These are phyloP conservation scores for Boletus reticuloceps DNA, from an alignment of 768 basidiomycete species.

Conservation along the genomic window DNA sequence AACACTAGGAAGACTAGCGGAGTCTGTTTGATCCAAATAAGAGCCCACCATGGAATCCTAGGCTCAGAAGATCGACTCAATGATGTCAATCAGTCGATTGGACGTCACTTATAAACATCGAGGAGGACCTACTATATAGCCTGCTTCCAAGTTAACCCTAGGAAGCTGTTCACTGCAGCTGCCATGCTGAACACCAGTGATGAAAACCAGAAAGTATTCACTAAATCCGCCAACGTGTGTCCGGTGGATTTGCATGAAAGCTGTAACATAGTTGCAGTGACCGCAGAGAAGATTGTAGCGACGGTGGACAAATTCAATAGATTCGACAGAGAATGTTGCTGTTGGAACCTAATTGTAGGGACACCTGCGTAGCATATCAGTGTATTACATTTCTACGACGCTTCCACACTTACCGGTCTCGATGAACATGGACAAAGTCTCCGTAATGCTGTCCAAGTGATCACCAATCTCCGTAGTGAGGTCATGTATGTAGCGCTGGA, in stretches of 20 bases:
- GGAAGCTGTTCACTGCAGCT: conserved; percentile 49
- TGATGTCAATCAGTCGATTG: too few species aligned
- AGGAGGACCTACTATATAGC: conserved; percentile 35
- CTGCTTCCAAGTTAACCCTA: conserved; percentile 53
- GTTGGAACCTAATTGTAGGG: conserved; percentile 51
- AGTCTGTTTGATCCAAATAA: conserved; percentile 82
- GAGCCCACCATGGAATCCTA: conserved; percentile 51
- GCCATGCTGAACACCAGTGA: conserved; percentile 45
- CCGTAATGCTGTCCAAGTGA: conserved; percentile 49
- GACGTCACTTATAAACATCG: too few species aligned
- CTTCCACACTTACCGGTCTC: conserved; percentile 42
- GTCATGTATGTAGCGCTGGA: conserved; percentile 52
- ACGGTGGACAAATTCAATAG: conserved; percentile 50
- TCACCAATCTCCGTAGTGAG: conserved; percentile 48
- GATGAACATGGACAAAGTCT: conserved; percentile 47
- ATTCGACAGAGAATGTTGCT: conserved; percentile 46
- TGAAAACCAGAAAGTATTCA: conserved; percentile 53
- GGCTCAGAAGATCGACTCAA: too few species aligned
- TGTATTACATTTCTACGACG: conserved; percentile 10
- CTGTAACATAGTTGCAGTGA: conserved; percentile 51
- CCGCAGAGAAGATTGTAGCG: conserved; percentile 52
- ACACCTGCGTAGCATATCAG: conserved; percentile 39
- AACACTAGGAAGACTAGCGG: conserved; percentile 82
- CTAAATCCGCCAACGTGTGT: conserved; percentile 36
- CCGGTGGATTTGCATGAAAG: conserved; percentile 39